Evolutionary conservation across 2,329 filamentous ascomycete genomes (phyloP), one percentile per base, ranked within the genome.

Genomic region (Fonsecaea erecta): DNA sequence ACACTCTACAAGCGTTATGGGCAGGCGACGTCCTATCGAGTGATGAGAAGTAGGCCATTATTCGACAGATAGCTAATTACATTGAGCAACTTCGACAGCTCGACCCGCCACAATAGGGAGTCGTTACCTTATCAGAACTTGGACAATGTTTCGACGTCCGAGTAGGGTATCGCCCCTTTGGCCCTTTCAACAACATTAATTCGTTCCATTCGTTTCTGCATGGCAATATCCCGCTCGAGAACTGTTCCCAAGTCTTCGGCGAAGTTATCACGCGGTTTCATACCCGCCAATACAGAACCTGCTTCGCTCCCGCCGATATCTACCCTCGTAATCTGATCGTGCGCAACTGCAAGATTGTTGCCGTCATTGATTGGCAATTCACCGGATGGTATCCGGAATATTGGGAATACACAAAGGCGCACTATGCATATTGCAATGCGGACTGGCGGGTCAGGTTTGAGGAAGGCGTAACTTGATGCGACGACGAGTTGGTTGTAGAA

Each of bases 331-430:
- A 74, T 59, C 71, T 73, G 26, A 62, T 74, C 18, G 67, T 66
- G 1, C 58, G 61, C 24, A 68, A 70, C 60, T 60, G 64, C 2
- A 69, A 62, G 37, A 68, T 73, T 30, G 66, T 68, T 7, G 70
- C 63, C 5, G 67, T 71, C 24, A 60, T 73, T 26, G 71, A 74
- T 26, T 73, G 71, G 71, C 70, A 73, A 66, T 66, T 67, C 51
- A 65, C 70, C 6, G 68, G 69, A 4, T 73, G 64, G 63, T 74
- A 71, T 62, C 72, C 71, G 0, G 68, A 73, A 51, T 72, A 71
- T 48, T 73, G 66, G 71, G 68, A 72, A 55, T 72, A 68, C 62
- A 60, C 70, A 34, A 71, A 71, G 57, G 37, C 54, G 18, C 35
- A 57, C 46, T 56, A 56, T 56, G 32, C 53, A 14, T 56, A 46